Evolutionary conservation across 1,284 basidiomycete genomes (phyloP).

Genomic region (Sporisorium graminicola): DNA sequence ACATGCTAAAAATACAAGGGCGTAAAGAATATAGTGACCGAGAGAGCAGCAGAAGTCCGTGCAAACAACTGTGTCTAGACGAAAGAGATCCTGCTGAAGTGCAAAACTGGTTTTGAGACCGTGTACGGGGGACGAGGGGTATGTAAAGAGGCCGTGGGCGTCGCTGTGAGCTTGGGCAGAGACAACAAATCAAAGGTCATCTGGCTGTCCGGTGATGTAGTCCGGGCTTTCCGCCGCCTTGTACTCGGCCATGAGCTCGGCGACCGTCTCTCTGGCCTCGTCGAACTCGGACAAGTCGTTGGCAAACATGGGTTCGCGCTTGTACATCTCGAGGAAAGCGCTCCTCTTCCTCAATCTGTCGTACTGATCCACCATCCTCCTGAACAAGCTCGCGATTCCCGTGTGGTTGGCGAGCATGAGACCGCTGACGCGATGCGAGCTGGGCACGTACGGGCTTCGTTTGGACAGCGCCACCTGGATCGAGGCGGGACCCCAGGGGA

Average conservation of each 20-base stretch:
- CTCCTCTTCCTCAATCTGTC: slow-evolving; percentile 88
- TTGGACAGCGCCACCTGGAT: slow-evolving; percentile 97
- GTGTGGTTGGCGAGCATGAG: slow-evolving; percentile 99
- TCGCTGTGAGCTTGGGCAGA: not conserved
- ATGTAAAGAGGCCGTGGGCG: slow-evolving; percentile 3
- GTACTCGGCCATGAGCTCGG: slow-evolving; percentile 67
- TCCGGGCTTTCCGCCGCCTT: slow-evolving; percentile 65
- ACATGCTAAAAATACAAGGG: slow-evolving; percentile 35
- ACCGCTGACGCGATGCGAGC: slow-evolving; percentile 91
- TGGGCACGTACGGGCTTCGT: slow-evolving; percentile 86
- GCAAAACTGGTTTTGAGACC: not conserved
- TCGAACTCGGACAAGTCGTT: slow-evolving; percentile 66
- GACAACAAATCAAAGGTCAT: slow-evolving; percentile 29
- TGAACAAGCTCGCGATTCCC: slow-evolving; percentile 86
- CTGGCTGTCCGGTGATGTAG: slow-evolving; percentile 53
- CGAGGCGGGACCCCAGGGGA: slow-evolving; percentile 98
- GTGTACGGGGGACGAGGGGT: slow-evolving; percentile 7
- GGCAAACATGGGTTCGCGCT: slow-evolving; percentile 80
- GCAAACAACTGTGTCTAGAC: not conserved
- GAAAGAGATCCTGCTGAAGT: not conserved
- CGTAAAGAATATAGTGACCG: slow-evolving; percentile 6
- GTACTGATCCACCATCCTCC: slow-evolving; percentile 95
- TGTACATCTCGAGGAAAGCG: slow-evolving; percentile 97
- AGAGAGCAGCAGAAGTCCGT: too few relatives aligned
- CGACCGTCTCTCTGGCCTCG: slow-evolving; percentile 66